Base-by-base conservation (phyloP, 139 green algal species). In the Chlamydomonas applanata region DNA sequence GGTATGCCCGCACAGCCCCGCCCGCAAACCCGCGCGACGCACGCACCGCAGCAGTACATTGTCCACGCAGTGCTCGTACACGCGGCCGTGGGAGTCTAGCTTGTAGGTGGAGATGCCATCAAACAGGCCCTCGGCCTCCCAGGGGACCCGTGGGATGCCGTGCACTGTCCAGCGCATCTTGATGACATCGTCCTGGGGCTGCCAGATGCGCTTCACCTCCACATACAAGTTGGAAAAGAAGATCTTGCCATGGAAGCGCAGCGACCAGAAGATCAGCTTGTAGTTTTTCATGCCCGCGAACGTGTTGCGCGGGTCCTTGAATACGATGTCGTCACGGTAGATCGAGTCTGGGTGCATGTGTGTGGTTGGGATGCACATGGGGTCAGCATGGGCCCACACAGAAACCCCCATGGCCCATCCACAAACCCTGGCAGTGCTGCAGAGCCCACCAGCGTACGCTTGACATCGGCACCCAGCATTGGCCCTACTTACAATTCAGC, bases 91-190 rank as follows among this genome's bases (percentile, higher is more conserved):
- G 53, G 64, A 72, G 81, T 98, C 94, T 53, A 98, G 85, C 72
- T 94, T 95, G 89, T 97, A 98, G 13, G 88, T 87, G 4, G 87
- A 97, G 44, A 97, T 91, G 59, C 95, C 95, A 45, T 98, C 95
- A 82, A 98, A 97, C 0, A 77, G 79, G 66, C 89, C 91, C 75
- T 94, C 87, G 2, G 87, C 86, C 63, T 97, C 86, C 91, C 94
- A 97, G 13, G 91, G 91, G 27, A 98, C 85, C 13, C 95, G 85
- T 19, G 95, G 92, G 14, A 89, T 81, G 40, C 91, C 95, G 44
- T 91, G 87, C 24, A 98, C 89, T 13, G 87, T 92, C 95, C 93
- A 98, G 14, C 86, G 72, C 78, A 90, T 91, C 76, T 89, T 94
- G 80, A 98, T 97, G 45, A 86, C 24, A 1, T 77, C 66, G 35